Base-by-base conservation (phyloP, 495 filamentous ascomycete species). In the Hypoxylon intermedium region DNA sequence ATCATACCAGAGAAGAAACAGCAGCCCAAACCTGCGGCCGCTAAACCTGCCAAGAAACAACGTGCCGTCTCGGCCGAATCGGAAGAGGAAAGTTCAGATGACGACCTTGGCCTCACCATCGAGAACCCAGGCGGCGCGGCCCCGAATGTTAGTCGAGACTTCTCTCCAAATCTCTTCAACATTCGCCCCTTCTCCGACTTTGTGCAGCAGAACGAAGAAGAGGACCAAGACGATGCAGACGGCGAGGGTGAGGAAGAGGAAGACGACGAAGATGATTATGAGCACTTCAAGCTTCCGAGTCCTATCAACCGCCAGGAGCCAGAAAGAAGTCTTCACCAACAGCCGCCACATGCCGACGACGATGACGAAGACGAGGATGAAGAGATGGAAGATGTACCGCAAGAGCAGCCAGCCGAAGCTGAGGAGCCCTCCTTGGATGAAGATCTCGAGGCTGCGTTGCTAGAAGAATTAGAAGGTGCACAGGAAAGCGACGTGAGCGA, bases 31-130 rank as follows among this genome's bases (percentile, higher is more conserved):
- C 65, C 58, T 40, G 24, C 38, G 46, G 16, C 53, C 6, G 6
- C 34, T 7, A 26, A 26, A 7, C 4, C 24, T 50, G 23, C 46
- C 60, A 53, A 41, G 28, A 47, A 67, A 19, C 51, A 30, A 12
- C 43, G 53, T 7, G 43, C 57, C 12, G 19, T 69, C 21, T 54
- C 67, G n/a, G 60, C 60, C 12, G 55, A 77, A 53, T 57, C 73
- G 53, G 67, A 78, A 63, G 75, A 77, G 2, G 77, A 79, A 16
- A 76, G 76, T 28, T 75, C 74, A 9, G 77, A 76, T 34, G 78
- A 79, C 43, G 77, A 78, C 51, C 62, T 68, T n/a, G 72, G 69
- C 1, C 69, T 81, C 21, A 71, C 70, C n/a, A 69, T 81, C 33
- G 78, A 81, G 50, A 77, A 76, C 46, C 78, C 78, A 0, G 76